These are phyloP conservation scores for Sanghuangporus weigelae DNA, from an alignment of 1,284 basidiomycete genomes.

Conservation along the genomic window DNA sequence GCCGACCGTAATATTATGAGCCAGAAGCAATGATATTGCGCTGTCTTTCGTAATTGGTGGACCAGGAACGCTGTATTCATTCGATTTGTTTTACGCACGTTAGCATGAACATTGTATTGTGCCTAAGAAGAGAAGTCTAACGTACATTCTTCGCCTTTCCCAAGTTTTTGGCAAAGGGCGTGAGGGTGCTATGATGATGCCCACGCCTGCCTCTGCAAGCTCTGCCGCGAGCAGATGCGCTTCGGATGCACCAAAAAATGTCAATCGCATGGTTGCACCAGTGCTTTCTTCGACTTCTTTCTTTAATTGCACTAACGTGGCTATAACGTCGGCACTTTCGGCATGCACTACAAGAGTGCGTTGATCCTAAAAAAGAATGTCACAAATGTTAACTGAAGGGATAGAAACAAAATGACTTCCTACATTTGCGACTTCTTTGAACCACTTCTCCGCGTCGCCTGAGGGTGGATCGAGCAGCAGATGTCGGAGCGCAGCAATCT, in stretches of 20 bases:
- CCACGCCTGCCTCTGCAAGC: slow-evolving; percentile 64
- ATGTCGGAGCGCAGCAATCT: slow-evolving; percentile 40
- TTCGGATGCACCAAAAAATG: slow-evolving; percentile 67
- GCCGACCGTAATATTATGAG: slow-evolving; percentile 64
- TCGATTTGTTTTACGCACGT: no score
- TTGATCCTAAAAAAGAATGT: slow-evolving; percentile 33
- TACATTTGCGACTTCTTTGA: slow-evolving; percentile 40
- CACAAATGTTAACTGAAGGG: background rate
- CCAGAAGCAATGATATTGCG: slow-evolving; percentile 46
- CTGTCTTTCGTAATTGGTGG: slow-evolving; percentile 61
- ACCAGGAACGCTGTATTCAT: slow-evolving; percentile 50
- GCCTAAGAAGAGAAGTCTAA: background rate
- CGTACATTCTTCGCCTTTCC: slow-evolving; percentile 49
- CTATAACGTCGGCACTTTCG: slow-evolving; percentile 71
- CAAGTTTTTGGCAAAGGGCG: slow-evolving; percentile 56
- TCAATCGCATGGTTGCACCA: slow-evolving; percentile 42
- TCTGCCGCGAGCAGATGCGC: slow-evolving; percentile 73
- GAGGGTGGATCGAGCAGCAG: slow-evolving; percentile 47
- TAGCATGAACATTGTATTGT: background rate
- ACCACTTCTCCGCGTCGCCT: slow-evolving; percentile 46
- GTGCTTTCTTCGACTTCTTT: slow-evolving; percentile 54
- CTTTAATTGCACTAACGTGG: slow-evolving; percentile 72
- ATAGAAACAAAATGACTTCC: slow-evolving; percentile 26
- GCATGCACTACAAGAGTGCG: slow-evolving; percentile 53
- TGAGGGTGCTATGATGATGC: slow-evolving; percentile 63